phyloP scores from a whole-genome alignment of 768 basidiomycete genomes.

The Naganishia randhawae region DNA sequence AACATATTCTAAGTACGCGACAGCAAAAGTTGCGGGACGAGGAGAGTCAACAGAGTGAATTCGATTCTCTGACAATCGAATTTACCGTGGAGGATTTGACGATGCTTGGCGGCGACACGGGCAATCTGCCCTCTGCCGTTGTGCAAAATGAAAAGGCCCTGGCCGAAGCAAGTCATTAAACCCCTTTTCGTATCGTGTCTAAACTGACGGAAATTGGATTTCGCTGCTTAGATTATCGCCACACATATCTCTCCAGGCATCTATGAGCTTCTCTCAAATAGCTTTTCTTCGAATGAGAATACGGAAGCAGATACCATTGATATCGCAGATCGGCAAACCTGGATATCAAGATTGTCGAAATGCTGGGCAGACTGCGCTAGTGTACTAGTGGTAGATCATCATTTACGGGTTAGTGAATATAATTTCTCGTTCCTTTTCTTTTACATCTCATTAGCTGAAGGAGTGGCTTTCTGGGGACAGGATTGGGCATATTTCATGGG shows the following conservation, averaged over 20 bases:
- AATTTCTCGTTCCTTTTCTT: conserved; percentile 14
- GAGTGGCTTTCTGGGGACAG: conserved; percentile 46
- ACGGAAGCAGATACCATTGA: conserved; percentile 30
- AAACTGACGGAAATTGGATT: conserved; percentile 5
- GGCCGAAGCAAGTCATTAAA: conserved; percentile 54
- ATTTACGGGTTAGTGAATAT: conserved; percentile 52
- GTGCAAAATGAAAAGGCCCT: conserved; percentile 56
- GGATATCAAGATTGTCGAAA: conserved; percentile 62
- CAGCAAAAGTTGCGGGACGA: conserved; percentile 54
- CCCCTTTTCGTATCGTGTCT: not conserved
- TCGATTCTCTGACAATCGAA: conserved; percentile 64
- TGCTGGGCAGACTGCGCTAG: conserved; percentile 72
- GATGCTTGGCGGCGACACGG: conserved; percentile 57
- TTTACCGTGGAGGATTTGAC: conserved; percentile 62
- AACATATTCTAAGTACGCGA: conserved; percentile 45
- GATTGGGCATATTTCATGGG: conserved; percentile 63
- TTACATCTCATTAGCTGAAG: not conserved
- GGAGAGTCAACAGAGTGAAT: conserved; percentile 67
- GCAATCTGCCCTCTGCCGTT: conserved; percentile 38
- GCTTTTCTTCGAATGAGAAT: conserved; percentile 49
- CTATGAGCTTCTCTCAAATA: conserved; percentile 58
- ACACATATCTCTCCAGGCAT: conserved; percentile 58
- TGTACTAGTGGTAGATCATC: conserved; percentile 59
- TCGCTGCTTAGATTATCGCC: conserved; percentile 55
- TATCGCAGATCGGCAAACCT: conserved; percentile 41